Evolutionary conservation across 2,329 filamentous ascomycete species (phyloP).

Genomic region (Sporothrix variecibatus): DNA sequence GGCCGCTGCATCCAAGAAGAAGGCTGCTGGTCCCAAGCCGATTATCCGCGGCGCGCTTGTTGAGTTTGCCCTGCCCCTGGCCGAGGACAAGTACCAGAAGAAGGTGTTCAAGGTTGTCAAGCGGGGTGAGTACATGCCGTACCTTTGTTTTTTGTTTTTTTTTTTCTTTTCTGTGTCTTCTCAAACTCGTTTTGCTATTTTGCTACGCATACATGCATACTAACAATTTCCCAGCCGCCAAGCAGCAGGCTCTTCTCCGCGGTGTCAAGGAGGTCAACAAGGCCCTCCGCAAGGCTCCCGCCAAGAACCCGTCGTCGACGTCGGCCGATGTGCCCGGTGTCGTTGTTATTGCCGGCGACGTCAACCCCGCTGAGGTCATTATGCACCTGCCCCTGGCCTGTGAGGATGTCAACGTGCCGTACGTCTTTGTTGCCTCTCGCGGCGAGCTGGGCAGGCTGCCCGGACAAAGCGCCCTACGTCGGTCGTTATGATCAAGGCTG

Average conservation of each 20-base stretch:
- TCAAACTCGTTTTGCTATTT: too few species aligned
- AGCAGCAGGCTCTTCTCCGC: conserved; percentile 92
- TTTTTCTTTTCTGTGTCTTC: too few species aligned
- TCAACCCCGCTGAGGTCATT: conserved; percentile 98
- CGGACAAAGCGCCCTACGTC: conserved; percentile 95
- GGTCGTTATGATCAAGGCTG: conserved; percentile 76
- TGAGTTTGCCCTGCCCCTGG: conserved; percentile 79
- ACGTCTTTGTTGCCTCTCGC: conserved; percentile 90
- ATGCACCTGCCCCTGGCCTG: conserved; percentile 96
- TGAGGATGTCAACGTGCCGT: conserved; percentile 96
- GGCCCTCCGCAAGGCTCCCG: conserved; percentile 87
- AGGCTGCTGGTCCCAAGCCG: conserved; percentile 33
- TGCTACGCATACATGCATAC: too few species aligned
- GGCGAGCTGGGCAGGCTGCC: conserved; percentile 90
- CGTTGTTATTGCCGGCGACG: conserved; percentile 93
- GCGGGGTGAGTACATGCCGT: conserved; percentile 51
- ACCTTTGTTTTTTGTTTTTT: conserved; percentile 4
- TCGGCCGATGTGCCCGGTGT: conserved; percentile 63
- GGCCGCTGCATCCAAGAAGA: conserved; percentile 37
- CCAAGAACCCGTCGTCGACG: conserved; percentile 61
- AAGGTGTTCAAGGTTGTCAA: conserved; percentile 66
- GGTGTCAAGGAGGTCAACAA: conserved; percentile 99
- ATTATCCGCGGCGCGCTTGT: conserved; percentile 59
- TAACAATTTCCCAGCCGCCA: conserved; percentile 67
- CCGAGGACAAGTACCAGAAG: conserved; percentile 73